Evolutionary conservation across 1,139 yeast genomes (phyloP).

Genomic region (Pichia sp.): DNA sequence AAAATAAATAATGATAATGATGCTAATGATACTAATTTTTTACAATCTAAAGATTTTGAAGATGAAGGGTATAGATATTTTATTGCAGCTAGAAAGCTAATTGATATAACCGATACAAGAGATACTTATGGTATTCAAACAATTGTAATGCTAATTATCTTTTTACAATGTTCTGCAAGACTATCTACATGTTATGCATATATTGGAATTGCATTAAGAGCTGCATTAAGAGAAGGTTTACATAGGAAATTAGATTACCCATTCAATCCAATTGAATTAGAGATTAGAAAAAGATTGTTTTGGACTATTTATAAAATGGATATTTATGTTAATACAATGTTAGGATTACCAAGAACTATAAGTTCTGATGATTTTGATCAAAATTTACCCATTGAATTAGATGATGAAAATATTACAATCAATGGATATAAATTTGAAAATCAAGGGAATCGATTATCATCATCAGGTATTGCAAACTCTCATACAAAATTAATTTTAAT

Average conservation of each 20-base stretch:
- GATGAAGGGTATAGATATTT: slow-evolving; percentile 82
- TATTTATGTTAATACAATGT: slow-evolving; percentile 78
- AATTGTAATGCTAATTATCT: slow-evolving; percentile 63
- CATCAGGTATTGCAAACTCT: slow-evolving; percentile 78
- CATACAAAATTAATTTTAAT: slow-evolving; percentile 69
- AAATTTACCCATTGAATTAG: slow-evolving; percentile 75
- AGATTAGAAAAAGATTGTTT: slow-evolving; percentile 76
- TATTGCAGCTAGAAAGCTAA: slow-evolving; percentile 70
- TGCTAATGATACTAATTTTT: slow-evolving; percentile 19
- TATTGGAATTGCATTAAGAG: slow-evolving; percentile 85
- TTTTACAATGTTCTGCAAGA: slow-evolving; percentile 85
- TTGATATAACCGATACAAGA: slow-evolving; percentile 59
- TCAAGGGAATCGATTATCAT: slow-evolving; percentile 47
- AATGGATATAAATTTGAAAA: slow-evolving; percentile 39
- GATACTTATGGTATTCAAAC: slow-evolving; percentile 70
- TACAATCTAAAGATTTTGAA: slow-evolving; percentile 41
- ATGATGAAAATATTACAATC: slow-evolving; percentile 80
- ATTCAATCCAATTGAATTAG: slow-evolving; percentile 77
- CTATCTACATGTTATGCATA: slow-evolving; percentile 86
- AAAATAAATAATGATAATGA: background rate
- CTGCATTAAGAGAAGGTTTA: slow-evolving; percentile 80
- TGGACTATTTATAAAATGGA: slow-evolving; percentile 92
- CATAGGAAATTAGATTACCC: slow-evolving; percentile 67
- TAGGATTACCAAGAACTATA: slow-evolving; percentile 77
- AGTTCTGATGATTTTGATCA: slow-evolving; percentile 84